These are phyloP conservation scores for Deinandra increscens DNA, from an alignment of 129 eudicot genomes.

Conservation along the genomic window DNA sequence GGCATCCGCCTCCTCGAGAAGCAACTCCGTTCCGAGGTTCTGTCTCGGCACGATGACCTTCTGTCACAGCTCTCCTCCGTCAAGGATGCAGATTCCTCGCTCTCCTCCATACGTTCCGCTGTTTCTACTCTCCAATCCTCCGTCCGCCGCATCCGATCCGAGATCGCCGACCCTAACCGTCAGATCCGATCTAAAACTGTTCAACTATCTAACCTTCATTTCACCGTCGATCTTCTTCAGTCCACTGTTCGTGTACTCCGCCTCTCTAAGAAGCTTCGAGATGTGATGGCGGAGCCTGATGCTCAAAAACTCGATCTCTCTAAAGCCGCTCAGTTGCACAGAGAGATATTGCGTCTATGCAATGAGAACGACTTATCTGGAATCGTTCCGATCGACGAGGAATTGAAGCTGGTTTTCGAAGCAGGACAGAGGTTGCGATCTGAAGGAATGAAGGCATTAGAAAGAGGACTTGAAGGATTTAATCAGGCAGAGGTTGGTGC, in stretches of 20 bases:
- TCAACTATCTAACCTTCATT: conserved; percentile 61
- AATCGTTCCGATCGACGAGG: conserved; percentile 56
- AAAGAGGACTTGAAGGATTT: conserved; percentile 76
- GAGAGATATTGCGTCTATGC: conserved; percentile 51
- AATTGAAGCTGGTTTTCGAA: conserved; percentile 63
- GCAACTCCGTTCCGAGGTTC: conserved; percentile 70
- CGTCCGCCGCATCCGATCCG: conserved; percentile 51
- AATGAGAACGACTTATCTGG: conserved; percentile 58
- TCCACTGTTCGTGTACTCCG: conserved; percentile 52
- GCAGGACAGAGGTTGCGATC: conserved; percentile 56
- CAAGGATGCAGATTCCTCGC: conserved; percentile 59
- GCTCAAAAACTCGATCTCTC: conserved; percentile 53
- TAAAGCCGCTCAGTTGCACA: conserved; percentile 73
- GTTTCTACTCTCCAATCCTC: conserved; percentile 72
- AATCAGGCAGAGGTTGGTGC: conserved; percentile 93
- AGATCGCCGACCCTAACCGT: conserved; percentile 76
- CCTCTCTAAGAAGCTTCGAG: conserved; percentile 53
- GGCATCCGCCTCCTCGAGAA: conserved; percentile 70
- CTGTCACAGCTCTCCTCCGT: conserved; percentile 67
- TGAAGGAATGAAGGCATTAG: conserved; percentile 76
- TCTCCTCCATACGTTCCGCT: conserved; percentile 55
- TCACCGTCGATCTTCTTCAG: conserved; percentile 50
- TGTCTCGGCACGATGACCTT: conserved; percentile 64
- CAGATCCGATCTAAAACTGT: conserved; percentile 50
- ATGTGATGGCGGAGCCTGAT: conserved; percentile 37